Percentiles rank a stretch among this genome's conserved stretches.
Conservation (phyloP, 768 basidiomycete genomes). For the Podaxis sp. region DNA sequence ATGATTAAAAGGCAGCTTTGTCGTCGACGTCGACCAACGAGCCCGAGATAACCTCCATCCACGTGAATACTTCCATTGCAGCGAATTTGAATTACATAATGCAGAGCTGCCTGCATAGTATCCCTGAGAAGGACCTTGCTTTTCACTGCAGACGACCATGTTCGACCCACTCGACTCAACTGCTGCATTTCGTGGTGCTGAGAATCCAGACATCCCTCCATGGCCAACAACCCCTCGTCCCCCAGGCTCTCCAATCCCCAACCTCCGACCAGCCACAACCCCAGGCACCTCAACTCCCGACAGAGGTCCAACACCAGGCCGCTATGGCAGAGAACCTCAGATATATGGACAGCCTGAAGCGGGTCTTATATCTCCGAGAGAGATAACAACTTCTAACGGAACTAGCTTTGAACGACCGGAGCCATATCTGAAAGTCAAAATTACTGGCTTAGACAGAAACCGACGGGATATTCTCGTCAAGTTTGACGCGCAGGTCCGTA, state of each 20-base stretch:
- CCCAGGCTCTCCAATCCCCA: slow-evolving; percentile 69
- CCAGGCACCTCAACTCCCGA: slow-evolving; percentile 51
- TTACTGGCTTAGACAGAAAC: slow-evolving; percentile 92
- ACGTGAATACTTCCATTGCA: neutral
- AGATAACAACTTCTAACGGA: slow-evolving; percentile 67
- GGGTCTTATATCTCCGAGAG: slow-evolving; percentile 77
- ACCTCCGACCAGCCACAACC: slow-evolving; percentile 62
- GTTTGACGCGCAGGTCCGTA: slow-evolving; percentile 88
- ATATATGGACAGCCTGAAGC: slow-evolving; percentile 87
- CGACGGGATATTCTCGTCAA: slow-evolving; percentile 91
- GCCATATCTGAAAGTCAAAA: slow-evolving; percentile 85
- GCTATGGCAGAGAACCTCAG: slow-evolving; percentile 79
- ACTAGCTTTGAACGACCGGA: slow-evolving; percentile 70
- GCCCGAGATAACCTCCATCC: neutral
- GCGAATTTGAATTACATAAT: slow-evolving; percentile 7
- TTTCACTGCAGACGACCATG: slow-evolving; percentile 35
- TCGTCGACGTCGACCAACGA: neutral
- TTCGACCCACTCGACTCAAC: slow-evolving; percentile 70
- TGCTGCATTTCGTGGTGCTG: slow-evolving; percentile 52
- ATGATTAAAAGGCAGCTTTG: neutral
- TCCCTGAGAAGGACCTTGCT: neutral
- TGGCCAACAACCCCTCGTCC: slow-evolving; percentile 84
- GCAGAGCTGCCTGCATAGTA: neutral
- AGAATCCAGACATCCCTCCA: slow-evolving; percentile 48
- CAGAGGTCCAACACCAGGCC: slow-evolving; percentile 52